Percentiles rank a stretch among this genome's conserved stretches.
Conservation (phyloP, 1,139 yeast species). For the Candida albicans region DNA sequence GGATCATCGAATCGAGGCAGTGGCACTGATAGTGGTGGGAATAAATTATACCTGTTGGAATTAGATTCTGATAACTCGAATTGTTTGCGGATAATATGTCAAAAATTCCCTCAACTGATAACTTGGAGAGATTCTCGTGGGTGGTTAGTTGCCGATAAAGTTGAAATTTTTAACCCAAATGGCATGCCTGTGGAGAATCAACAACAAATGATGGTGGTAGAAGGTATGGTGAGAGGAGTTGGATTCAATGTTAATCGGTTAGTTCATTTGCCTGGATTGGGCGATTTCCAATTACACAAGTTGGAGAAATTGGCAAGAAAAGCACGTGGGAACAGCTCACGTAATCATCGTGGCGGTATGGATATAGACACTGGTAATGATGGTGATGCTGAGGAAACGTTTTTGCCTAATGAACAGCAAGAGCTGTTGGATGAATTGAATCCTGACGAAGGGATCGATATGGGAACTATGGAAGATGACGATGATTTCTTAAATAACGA, state of each 20-base stretch:
- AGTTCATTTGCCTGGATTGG: slow-evolving; percentile 84
- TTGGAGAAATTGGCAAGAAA: slow-evolving; percentile 50
- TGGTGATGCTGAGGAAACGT: slow-evolving; percentile 25
- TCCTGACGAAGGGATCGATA: slow-evolving; percentile 52
- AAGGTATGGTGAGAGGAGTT: slow-evolving; percentile 84
- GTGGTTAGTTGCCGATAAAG: slow-evolving; percentile 73
- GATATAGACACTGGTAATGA: background rate
- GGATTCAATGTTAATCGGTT: slow-evolving; percentile 78
- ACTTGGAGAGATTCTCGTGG: slow-evolving; percentile 93
- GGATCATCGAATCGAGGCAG: slow-evolving; percentile 31
- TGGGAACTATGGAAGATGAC: slow-evolving; percentile 45
- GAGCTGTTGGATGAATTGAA: slow-evolving; percentile 70
- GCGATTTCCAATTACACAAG: slow-evolving; percentile 78
- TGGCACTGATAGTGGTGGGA: no score
- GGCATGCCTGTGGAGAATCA: slow-evolving; percentile 20
- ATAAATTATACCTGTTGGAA: slow-evolving; percentile 69
- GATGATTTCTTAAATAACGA: slow-evolving; percentile 20
- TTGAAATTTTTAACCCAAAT: slow-evolving; percentile 22
- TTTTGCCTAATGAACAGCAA: slow-evolving; percentile 51
- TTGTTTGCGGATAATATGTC: slow-evolving; percentile 75
- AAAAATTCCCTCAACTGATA: slow-evolving; percentile 80
- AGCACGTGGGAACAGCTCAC: slow-evolving; percentile 16
- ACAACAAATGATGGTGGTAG: slow-evolving; percentile 47
- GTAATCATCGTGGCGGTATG: slow-evolving; percentile 17
- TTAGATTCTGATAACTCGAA: slow-evolving; percentile 65